These are phyloP conservation scores for Panicum hallii DNA, from an alignment of 202 grass and related monocot species.

Conservation along the genomic window DNA sequence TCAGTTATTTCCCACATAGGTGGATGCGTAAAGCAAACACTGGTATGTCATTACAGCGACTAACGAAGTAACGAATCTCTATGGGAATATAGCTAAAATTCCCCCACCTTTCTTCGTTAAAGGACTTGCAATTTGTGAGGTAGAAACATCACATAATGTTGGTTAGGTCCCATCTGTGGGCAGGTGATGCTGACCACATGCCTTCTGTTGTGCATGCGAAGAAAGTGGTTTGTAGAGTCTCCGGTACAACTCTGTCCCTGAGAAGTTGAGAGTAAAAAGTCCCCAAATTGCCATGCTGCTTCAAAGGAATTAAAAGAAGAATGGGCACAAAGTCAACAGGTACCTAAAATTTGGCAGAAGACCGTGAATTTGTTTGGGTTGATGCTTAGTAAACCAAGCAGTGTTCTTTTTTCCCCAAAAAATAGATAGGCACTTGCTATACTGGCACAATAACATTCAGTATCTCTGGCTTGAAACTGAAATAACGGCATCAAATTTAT, in stretches of 20 bases:
- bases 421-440: no score
- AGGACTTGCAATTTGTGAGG: conserved; percentile 1
- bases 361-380: neutral
- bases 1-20: neutral
- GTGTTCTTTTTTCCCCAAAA: neutral
- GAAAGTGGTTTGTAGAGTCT: neutral
- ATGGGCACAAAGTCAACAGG: neutral
- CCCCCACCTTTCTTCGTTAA: neutral
- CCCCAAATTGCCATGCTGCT: neutral
- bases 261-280: neutral
- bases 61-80: conserved; percentile 11
- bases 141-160: conserved; percentile 32
- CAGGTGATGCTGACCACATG: conserved; percentile 7
- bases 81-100: conserved; percentile 15
- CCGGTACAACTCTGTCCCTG: neutral
- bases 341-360: conserved; percentile 37
- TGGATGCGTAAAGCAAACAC: neutral
- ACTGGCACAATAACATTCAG: neutral
- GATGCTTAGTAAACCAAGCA: neutral
- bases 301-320: neutral
- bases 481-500: neutral
- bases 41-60: conserved; percentile 1
- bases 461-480: neutral
- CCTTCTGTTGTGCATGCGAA: neutral
- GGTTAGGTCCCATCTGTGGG: neutral